phyloP scores from a whole-genome alignment of 345 rosid species.

The Sapria himalayana region DNA sequence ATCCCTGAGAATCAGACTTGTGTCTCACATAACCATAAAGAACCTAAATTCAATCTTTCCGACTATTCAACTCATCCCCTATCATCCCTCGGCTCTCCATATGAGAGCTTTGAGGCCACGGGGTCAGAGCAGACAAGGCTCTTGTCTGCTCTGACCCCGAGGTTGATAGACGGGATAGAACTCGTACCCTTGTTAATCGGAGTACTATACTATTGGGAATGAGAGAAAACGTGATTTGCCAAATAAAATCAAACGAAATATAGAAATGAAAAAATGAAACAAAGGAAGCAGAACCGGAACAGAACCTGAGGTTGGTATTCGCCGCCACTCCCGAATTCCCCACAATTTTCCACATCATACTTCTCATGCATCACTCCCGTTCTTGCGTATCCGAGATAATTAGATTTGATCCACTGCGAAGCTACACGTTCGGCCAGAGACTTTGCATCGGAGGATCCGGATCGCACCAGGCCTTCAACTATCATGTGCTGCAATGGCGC shows the following conservation, averaged over 20 bases:
- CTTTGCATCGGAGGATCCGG: slow-evolving; percentile 30
- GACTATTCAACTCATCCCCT: too few species aligned
- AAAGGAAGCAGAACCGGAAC: background rate
- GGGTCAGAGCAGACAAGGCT: too few species aligned
- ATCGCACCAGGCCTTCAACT: slow-evolving; percentile 47
- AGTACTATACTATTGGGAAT: too few species aligned
- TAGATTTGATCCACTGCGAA: slow-evolving; percentile 56
- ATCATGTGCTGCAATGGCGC: slow-evolving; percentile 68
- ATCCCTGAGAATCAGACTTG: too few species aligned
- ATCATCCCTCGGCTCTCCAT: too few species aligned
- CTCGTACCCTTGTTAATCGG: too few species aligned
- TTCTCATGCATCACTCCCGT: slow-evolving; percentile 42
- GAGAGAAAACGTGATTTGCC: too few species aligned
- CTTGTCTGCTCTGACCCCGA: too few species aligned
- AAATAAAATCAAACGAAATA: background rate
- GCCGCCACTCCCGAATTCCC: slow-evolving; percentile 51
- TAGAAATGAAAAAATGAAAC: background rate
- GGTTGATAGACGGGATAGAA: too few species aligned
- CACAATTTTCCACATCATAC: slow-evolving; percentile 23
- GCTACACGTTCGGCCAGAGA: slow-evolving; percentile 57
- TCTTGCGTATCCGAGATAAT: slow-evolving; percentile 24
- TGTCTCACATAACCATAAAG: too few species aligned
- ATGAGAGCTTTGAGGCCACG: too few species aligned
- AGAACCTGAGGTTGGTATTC: slow-evolving; percentile 36
- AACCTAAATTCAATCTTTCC: too few species aligned